Percentiles rank a stretch among this genome's conserved stretches.
Evolutionary conservation across 2,329 filamentous ascomycete species (phyloP).

Genomic region (Myriosclerotinia duriaeana): DNA sequence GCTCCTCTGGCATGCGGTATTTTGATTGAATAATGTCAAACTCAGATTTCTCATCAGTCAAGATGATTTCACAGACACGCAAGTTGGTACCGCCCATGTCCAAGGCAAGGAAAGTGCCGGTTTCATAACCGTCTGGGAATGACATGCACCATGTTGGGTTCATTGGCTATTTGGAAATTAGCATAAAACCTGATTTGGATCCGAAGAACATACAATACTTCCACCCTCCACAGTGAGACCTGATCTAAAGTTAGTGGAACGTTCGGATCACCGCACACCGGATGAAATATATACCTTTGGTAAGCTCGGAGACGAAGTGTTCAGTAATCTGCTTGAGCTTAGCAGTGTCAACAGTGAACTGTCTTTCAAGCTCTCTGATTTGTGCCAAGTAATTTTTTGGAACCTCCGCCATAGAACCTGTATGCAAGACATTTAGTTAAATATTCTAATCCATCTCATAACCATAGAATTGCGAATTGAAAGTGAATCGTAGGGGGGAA

Average conservation of each 20-base stretch:
- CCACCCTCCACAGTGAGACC: slow-evolving; percentile 84
- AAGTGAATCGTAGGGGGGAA: not conserved
- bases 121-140: slow-evolving; percentile 83
- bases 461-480: slow-evolving; percentile 2
- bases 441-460: slow-evolving; percentile 2
- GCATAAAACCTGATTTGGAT: slow-evolving; percentile 25
- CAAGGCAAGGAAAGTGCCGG: slow-evolving; percentile 81
- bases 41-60: slow-evolving; percentile 83
- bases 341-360: slow-evolving; percentile 73
- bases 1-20: slow-evolving; percentile 89
- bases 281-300: slow-evolving; percentile 63
- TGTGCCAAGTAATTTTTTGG: slow-evolving; percentile 79
- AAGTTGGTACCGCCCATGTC: slow-evolving; percentile 98
- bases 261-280: not conserved
- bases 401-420: slow-evolving; percentile 88
- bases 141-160: slow-evolving; percentile 96
- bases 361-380: slow-evolving; percentile 78
- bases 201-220: slow-evolving; percentile 70
- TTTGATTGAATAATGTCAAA: slow-evolving; percentile 96
- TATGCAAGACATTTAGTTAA: slow-evolving; percentile 27
- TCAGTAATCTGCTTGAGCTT: slow-evolving; percentile 89
- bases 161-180: slow-evolving; percentile 69
- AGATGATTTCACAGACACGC: slow-evolving; percentile 87
- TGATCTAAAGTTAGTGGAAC: slow-evolving; percentile 41
- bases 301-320: slow-evolving; percentile 85